phyloP scores from a whole-genome alignment of 352 stramenopile genomes.

The Albugo candida region DNA sequence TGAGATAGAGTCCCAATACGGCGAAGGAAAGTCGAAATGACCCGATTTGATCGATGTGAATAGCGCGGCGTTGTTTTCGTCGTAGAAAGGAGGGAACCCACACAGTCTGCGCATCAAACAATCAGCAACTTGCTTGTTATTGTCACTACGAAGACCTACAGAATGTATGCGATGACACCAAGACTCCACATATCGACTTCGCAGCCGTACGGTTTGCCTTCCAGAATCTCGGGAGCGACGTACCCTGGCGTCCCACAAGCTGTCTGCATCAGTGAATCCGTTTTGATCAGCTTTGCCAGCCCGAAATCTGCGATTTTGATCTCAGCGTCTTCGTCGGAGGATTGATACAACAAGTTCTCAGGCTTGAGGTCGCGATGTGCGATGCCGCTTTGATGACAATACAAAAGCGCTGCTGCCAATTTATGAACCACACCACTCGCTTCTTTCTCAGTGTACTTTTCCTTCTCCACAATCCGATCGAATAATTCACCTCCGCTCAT shows the following conservation, averaged over 20 bases:
- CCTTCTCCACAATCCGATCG: constrained; percentile 82
- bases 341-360: constrained; percentile 79
- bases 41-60: constrained; percentile 80
- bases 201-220: constrained; percentile 80
- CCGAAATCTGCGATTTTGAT: constrained; percentile 91
- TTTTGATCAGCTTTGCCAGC: constrained; percentile 80
- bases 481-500: constrained; percentile 84
- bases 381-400: constrained; percentile 81
- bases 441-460: constrained; percentile 83
- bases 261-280: constrained; percentile 86
- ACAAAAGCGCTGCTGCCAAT: constrained; percentile 59
- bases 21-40: constrained; percentile 81
- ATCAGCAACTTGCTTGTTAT: constrained; percentile 15
- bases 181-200: constrained; percentile 93
- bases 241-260: constrained; percentile 93
- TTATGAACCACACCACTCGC: constrained; percentile 69
- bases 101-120: constrained; percentile 27
- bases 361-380: constrained; percentile 81
- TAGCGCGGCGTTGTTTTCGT: constrained; percentile 79
- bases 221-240: constrained; percentile 92
- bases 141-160: constrained; percentile 13
- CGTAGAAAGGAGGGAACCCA: constrained; percentile 93
- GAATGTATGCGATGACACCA: constrained; percentile 93
- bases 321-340: constrained; percentile 68
- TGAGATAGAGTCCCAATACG: constrained; percentile 89